phyloP scores from a whole-genome alignment of 768 basidiomycete genomes.

The Pisolithus orientalis region DNA sequence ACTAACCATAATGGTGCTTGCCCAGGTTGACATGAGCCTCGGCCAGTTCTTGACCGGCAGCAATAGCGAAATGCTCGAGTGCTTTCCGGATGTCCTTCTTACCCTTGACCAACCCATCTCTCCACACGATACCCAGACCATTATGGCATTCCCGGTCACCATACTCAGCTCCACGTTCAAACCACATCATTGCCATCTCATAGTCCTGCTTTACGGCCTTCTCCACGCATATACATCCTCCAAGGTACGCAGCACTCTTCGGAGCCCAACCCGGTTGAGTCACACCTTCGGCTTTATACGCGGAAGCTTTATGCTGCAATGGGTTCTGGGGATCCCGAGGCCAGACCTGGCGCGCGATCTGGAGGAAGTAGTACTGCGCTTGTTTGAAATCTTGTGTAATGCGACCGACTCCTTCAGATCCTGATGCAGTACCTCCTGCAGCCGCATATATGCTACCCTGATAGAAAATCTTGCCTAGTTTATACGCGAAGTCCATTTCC shows the following conservation, averaged over 20 bases:
- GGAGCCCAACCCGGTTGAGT: conserved; percentile 59
- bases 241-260: conserved; percentile 81
- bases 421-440: conserved; percentile 75
- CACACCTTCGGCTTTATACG: conserved; percentile 44
- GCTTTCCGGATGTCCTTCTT: conserved; percentile 65
- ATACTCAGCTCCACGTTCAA: conserved; percentile 75
- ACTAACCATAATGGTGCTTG: conserved; percentile 64
- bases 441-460: conserved; percentile 87
- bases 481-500: conserved; percentile 82
- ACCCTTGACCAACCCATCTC: conserved; percentile 77
- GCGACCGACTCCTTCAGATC: conserved; percentile 90
- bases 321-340: conserved; percentile 65
- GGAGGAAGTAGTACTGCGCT: conserved; percentile 78
- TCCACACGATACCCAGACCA: conserved; percentile 84
- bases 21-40: conserved; percentile 91
- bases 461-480: conserved; percentile 93
- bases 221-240: conserved; percentile 90
- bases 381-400: conserved; percentile 71
- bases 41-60: conserved; percentile 82
- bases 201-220: conserved; percentile 80
- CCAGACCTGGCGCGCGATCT: conserved; percentile 84
- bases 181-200: conserved; percentile 84
- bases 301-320: conserved; percentile 36
- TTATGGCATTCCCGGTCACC: conserved; percentile 88
- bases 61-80: conserved; percentile 59